Evolutionary conservation across 1,284 basidiomycete genomes (phyloP).

Genomic region (Meripilus lineatus): DNA sequence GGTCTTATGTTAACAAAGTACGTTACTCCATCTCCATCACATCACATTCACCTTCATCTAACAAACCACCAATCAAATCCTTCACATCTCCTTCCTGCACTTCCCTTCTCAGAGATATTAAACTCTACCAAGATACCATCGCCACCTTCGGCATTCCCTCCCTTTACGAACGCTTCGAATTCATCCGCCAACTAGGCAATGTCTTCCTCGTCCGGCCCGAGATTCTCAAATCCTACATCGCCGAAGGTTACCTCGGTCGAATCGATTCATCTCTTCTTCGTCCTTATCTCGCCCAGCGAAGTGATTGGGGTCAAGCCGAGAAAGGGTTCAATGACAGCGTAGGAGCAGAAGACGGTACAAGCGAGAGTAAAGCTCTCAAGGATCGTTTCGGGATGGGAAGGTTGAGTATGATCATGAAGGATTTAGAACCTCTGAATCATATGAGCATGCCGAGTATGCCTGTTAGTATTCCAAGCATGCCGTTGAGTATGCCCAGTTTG

Average conservation of each 20-base stretch:
- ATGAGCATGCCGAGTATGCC: conserved; percentile 39
- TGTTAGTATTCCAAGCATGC: conserved; percentile 43
- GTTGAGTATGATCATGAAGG: conserved; percentile 80
- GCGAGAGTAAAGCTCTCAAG: conserved; percentile 50
- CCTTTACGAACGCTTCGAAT: conserved; percentile 94
- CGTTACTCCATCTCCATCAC: conserved; percentile 25
- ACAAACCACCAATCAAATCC: neutral
- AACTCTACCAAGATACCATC: conserved; percentile 93
- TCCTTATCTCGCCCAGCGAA: conserved; percentile 88
- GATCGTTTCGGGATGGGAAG: conserved; percentile 66
- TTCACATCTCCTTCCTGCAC: conserved; percentile 3
- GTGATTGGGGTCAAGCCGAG: conserved; percentile 83
- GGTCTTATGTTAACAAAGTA: conserved; percentile 98
- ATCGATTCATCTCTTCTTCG: conserved; percentile 86
- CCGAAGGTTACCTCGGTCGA: conserved; percentile 85
- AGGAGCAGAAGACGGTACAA: conserved; percentile 37
- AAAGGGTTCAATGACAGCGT: conserved; percentile 65
- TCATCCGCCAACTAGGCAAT: conserved; percentile 96
- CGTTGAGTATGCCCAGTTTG: conserved; percentile 46
- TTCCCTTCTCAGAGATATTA: conserved; percentile 71
- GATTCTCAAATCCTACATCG: conserved; percentile 89
- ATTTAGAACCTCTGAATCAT: conserved; percentile 54
- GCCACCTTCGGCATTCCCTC: conserved; percentile 77
- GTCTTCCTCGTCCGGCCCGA: conserved; percentile 94
- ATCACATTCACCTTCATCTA: too few species aligned